phyloP scores from a whole-genome alignment of 2,329 filamentous ascomycete genomes.

The Clonostachys sp. region DNA sequence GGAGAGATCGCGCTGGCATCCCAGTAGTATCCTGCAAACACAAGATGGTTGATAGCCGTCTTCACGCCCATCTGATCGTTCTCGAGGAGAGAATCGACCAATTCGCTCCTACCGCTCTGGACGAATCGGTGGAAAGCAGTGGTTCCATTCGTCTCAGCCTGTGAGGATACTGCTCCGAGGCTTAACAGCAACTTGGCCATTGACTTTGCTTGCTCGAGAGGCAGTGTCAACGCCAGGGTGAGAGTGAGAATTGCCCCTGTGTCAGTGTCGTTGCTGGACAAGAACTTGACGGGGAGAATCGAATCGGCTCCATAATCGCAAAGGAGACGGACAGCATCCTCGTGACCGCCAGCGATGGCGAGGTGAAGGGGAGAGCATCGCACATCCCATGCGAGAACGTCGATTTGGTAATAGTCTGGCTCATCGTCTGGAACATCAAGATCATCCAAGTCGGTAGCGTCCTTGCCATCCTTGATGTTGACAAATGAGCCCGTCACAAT shows the following conservation, averaged over 20 bases:
- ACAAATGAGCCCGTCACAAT: conserved; percentile 70
- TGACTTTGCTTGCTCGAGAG: conserved; percentile 54
- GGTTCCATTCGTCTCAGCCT: conserved; percentile 61
- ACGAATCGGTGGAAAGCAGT: conserved; percentile 66
- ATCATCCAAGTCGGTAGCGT: conserved; percentile 27
- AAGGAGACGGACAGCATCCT: conserved; percentile 63
- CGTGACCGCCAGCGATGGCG: conserved; percentile 70
- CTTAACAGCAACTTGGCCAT: conserved; percentile 64
- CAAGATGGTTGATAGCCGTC: conserved; percentile 63
- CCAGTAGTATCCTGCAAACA: conserved; percentile 29
- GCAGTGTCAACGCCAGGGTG: conserved; percentile 61
- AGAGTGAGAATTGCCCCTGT: conserved; percentile 64
- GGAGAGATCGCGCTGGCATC: conserved; percentile 34
- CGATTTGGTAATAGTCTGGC: conserved; percentile 76
- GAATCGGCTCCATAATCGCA: conserved; percentile 75
- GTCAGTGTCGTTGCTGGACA: conserved; percentile 40
- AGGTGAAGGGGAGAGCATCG: conserved; percentile 72
- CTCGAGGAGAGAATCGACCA: conserved; percentile 45
- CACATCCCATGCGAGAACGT: conserved; percentile 76
- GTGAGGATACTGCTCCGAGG: conserved; percentile 68
- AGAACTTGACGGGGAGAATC: conserved; percentile 67
- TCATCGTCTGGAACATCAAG: conserved; percentile 56
- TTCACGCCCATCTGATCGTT: conserved; percentile 57
- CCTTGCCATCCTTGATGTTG: conserved; percentile 51
- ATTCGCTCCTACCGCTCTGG: conserved; percentile 36